Conservation (phyloP, 768 basidiomycete genomes). For the Mycena kentingensis region DNA sequence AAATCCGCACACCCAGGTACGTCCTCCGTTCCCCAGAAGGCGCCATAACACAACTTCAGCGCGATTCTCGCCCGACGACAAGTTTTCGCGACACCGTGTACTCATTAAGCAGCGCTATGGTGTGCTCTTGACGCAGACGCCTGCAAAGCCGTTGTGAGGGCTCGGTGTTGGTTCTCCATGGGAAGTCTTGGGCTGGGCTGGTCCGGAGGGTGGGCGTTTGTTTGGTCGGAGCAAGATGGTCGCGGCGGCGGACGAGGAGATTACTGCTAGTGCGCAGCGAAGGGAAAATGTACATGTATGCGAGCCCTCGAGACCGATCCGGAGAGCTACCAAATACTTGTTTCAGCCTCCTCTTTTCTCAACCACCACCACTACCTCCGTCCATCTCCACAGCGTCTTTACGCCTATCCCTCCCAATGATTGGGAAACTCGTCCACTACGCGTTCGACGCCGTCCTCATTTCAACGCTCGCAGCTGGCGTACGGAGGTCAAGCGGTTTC, state of each 20-base stretch:
- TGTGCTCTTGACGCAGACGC: conserved; percentile 87
- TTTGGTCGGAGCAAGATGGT: too few species aligned
- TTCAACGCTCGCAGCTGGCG: conserved; percentile 88
- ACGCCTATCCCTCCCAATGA: too few species aligned
- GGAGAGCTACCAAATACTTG: too few species aligned
- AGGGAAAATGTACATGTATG: too few species aligned
- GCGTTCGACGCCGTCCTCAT: conserved; percentile 81
- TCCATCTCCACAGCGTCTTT: too few species aligned
- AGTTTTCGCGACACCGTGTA: conserved; percentile 96
- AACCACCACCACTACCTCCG: too few species aligned
- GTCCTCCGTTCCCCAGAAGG: conserved; percentile 23
- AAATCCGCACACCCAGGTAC: conserved; percentile 97
- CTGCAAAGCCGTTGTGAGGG: conserved; percentile 79
- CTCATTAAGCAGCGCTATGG: conserved; percentile 94
- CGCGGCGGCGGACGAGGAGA: too few species aligned
- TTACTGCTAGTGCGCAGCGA: too few species aligned
- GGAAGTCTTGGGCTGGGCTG: background rate
- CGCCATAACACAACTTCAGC: conserved; percentile 49
- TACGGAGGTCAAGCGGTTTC: conserved; percentile 88
- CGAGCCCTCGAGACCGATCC: too few species aligned
- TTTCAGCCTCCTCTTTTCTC: too few species aligned
- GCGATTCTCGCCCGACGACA: conserved; percentile 98
- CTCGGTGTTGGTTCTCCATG: background rate
- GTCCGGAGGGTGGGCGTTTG: too few species aligned
- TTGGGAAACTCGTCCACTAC: conserved; percentile 82